Base-by-base conservation (phyloP, 2,329 filamentous ascomycete species). In the Aspergillus pseudotamarii region DNA sequence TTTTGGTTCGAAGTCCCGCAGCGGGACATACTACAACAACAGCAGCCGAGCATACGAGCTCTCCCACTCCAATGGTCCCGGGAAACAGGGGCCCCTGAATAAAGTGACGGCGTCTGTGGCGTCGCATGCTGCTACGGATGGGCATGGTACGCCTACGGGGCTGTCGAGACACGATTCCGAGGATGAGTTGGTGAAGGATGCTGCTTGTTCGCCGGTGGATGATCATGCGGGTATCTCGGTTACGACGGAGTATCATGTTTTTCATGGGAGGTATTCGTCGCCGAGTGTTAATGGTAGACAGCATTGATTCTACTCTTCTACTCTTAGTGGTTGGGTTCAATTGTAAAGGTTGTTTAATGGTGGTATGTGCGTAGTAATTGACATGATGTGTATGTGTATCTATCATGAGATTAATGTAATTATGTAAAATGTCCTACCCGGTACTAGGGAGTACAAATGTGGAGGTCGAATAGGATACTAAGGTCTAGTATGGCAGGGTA, bases 1-100 rank as follows among this genome's bases (percentile, higher is more conserved):
- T 46, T 72, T 70, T 57, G 66, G 67, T 32, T 67, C 66, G 5
- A 62, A 63, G 38, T 69, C 68, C 8, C 67, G 68, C 41, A 66
- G 57, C 12, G 68, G 67, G 38, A 69, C 68, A 5, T 69, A 69
- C 51, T 69, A 69, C 51, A 58, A 58, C 19, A 64, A 68, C 48
- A 58, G 59, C 19, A 64, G 60, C 11, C 66, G 65, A 12, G 66
- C 64, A 9, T 69, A 69, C 56, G 68, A 68, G 48, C 64, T 69
- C 23, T 69, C 68, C 2, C 56, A 54, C 23, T 67, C 68, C 6
- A 58, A 26, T 26, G 61, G 28, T 10, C n/a, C 50, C 10, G 64
- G 54, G 45, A 66, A 62, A 45, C 62, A 62, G 14, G 32, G 51
- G 1, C 51, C 32, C 14, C 23, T 55, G 34, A 38, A 21, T 16